Conservation (phyloP, 768 basidiomycete species). For the Auricularia auricula-judae region DNA sequence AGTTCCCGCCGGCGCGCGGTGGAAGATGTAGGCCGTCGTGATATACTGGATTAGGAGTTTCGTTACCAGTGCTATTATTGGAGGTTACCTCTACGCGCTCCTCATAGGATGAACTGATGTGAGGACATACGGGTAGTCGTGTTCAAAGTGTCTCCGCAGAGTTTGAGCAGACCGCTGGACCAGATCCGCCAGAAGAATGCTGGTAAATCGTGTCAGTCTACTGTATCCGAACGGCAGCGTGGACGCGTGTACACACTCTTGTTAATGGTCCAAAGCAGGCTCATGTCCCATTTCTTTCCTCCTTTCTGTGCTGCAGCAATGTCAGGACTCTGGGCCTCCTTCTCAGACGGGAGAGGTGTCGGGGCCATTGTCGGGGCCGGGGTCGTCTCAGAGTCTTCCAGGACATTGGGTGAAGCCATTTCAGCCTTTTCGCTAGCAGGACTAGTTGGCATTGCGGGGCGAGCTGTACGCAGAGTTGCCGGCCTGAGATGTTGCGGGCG, state of each 20-base stretch:
- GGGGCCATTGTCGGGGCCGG: too few relatives aligned
- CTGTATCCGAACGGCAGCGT: not conserved
- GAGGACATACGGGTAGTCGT: constrained; percentile 30
- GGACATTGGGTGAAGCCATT: too few relatives aligned
- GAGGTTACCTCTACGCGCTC: not conserved
- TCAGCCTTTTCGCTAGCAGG: constrained; percentile 23
- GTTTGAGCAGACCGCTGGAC: constrained; percentile 34
- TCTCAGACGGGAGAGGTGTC: not conserved
- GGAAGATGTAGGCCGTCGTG: constrained; percentile 34
- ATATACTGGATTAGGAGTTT: constrained; percentile 52
- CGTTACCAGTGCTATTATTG: constrained; percentile 31
- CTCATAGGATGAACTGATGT: not conserved
- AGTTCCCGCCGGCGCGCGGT: constrained; percentile 8
- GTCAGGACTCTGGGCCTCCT: not conserved
- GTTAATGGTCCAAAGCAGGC: constrained; percentile 2
- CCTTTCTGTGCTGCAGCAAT: not conserved
- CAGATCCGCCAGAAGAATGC: constrained; percentile 40
- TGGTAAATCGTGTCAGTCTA: not conserved
- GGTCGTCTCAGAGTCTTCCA: too few relatives aligned
- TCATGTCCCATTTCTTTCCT: constrained; percentile 2
- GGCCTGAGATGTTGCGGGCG: not conserved
- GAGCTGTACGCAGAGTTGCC: not conserved
- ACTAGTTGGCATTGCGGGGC: not conserved
- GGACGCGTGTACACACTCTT: constrained; percentile 1
- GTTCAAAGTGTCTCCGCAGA: constrained; percentile 35